Percentiles rank a stretch among this genome's conserved stretches.
Conservation (phyloP, 1,284 basidiomycete species). For the Gymnopus androsaceus region DNA sequence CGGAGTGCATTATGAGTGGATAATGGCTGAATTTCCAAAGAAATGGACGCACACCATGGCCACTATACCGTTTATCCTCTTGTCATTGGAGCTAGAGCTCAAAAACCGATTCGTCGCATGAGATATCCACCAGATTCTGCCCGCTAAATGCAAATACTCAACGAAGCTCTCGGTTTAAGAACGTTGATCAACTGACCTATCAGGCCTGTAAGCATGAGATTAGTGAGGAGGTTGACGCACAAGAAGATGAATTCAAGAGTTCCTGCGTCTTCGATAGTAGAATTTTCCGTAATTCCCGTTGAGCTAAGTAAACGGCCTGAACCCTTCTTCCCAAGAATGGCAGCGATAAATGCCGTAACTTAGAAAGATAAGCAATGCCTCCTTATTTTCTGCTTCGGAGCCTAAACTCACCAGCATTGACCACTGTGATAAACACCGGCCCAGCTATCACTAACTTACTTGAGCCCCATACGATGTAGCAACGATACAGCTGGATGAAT, state of each 20-base stretch:
- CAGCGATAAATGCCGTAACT: neutral
- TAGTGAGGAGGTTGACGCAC: neutral
- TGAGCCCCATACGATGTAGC: conserved; percentile 1
- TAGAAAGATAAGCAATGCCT: neutral
- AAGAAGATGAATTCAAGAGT: neutral
- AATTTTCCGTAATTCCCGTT: neutral
- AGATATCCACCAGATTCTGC: conserved; percentile 8
- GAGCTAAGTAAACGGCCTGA: neutral
- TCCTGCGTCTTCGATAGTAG: neutral
- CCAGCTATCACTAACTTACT: neutral
- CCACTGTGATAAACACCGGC: neutral
- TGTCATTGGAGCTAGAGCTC: neutral
- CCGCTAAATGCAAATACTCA: neutral
- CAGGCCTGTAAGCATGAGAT: neutral
- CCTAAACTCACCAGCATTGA: neutral
- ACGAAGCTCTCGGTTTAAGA: neutral
- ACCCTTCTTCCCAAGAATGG: neutral
- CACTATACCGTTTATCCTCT: neutral
- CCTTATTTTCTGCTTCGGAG: neutral
- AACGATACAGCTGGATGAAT: neutral
- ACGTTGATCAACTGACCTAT: neutral
- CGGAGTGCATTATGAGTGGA: neutral
- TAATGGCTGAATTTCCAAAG: neutral
- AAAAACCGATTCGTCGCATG: neutral
- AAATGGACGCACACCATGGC: conserved; percentile 1